A percentile compares a stretch with the other conserved stretches of the same genome.
phyloP scores from a whole-genome alignment of 2,329 filamentous ascomycete species.

The Cladosporium sp. region DNA sequence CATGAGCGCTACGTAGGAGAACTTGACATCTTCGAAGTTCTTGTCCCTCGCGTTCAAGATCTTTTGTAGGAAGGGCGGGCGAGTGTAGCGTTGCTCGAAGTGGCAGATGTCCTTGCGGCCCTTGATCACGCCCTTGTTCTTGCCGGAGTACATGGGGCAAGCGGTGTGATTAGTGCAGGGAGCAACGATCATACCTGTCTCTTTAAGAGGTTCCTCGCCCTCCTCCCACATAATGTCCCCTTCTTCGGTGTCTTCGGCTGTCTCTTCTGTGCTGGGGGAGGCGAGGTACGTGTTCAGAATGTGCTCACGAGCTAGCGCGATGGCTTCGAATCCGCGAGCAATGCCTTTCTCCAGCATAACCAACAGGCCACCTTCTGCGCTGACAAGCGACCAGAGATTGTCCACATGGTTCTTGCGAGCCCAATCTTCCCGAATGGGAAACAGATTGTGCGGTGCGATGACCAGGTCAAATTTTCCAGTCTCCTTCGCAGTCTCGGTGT shows the following conservation, averaged over 20 bases:
- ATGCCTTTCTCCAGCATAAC: constrained; percentile 87
- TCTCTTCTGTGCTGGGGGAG: constrained; percentile 47
- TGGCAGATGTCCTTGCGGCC: constrained; percentile 87
- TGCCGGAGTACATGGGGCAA: constrained; percentile 74
- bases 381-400: constrained; percentile 83
- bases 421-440: constrained; percentile 68
- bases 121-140: constrained; percentile 57
- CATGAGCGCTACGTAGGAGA: constrained; percentile 81
- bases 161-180: constrained; percentile 79
- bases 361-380: constrained; percentile 76
- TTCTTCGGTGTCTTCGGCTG: constrained; percentile 30
- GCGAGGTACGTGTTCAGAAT: constrained; percentile 70
- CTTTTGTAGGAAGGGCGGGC: constrained; percentile 73
- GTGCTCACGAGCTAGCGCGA: constrained; percentile 75
- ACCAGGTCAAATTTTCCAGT: constrained; percentile 73
- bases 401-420: constrained; percentile 72
- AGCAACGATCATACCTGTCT: constrained; percentile 56
- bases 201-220: constrained; percentile 34
- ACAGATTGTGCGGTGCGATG: constrained; percentile 77
- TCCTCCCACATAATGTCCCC: constrained; percentile 18
- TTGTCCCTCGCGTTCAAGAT: constrained; percentile 62
- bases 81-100: constrained; percentile 82
- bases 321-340: constrained; percentile 83
- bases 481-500: constrained; percentile 38
- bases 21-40: constrained; percentile 87